Conservation (phyloP, 1,139 yeast genomes). For the Petasospora fabianii region DNA sequence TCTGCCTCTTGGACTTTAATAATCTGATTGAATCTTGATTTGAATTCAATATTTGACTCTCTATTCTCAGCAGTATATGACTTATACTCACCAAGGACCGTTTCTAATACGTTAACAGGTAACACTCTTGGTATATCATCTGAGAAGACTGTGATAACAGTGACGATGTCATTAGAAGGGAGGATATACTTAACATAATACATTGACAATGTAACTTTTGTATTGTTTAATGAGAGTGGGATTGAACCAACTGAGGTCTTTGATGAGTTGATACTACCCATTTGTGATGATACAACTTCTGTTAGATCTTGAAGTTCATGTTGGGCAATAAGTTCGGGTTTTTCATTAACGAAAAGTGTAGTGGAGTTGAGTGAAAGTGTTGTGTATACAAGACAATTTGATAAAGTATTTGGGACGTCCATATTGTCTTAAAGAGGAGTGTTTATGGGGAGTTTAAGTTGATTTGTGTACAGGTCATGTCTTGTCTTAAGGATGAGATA, state of each 20-base stretch:
- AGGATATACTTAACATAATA: conserved; percentile 21
- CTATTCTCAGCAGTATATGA: conserved; percentile 13
- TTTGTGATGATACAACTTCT: conserved; percentile 23
- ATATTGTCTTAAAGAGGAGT: neutral
- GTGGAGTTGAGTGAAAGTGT: conserved; percentile 27
- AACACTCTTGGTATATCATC: conserved; percentile 21
- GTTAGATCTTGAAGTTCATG: conserved; percentile 16
- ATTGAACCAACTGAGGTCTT: conserved; percentile 22
- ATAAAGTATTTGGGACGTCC: conserved; percentile 2
- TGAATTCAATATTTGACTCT: conserved; percentile 19
- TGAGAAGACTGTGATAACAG: conserved; percentile 24
- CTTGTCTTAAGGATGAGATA: too few relatives aligned
- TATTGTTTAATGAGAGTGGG: conserved; percentile 13
- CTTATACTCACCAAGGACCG: conserved; percentile 21
- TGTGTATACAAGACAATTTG: conserved; percentile 21
- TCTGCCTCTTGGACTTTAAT: conserved; percentile 24
- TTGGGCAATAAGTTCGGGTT: conserved; percentile 15
- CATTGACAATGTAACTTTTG: conserved; percentile 14
- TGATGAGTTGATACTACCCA: conserved; percentile 22
- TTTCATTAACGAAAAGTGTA: conserved; percentile 26
- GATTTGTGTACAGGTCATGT: too few relatives aligned
- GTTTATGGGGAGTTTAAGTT: too few relatives aligned
- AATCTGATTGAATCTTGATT: conserved; percentile 24
- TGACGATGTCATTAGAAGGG: conserved; percentile 25
- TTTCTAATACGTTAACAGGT: conserved; percentile 24